A percentile compares a stretch with the other conserved stretches of the same genome.
Evolutionary conservation across 768 basidiomycete species (phyloP).

Genomic region (Rubroboletus pulcherrimus): DNA sequence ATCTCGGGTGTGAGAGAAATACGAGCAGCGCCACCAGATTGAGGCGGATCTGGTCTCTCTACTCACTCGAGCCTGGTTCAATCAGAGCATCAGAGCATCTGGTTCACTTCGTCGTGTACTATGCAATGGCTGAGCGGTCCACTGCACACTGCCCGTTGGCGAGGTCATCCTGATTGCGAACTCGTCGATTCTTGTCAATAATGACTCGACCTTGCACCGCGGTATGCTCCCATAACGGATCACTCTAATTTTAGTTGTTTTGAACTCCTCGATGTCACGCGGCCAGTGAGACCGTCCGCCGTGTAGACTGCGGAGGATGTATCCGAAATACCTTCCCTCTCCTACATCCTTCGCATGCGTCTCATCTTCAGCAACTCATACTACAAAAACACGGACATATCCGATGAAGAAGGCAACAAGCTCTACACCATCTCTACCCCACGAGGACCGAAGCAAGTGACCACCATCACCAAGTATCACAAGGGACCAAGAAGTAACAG

Average conservation of each 20-base stretch:
- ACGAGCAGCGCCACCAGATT: not conserved
- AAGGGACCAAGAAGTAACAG: not conserved
- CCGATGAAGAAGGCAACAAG: slow-evolving; percentile 15
- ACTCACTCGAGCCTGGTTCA: too few relatives aligned
- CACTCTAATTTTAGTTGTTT: slow-evolving; percentile 9
- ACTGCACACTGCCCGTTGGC: not conserved
- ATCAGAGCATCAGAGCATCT: not conserved
- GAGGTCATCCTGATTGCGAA: not conserved
- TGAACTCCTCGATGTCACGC: not conserved
- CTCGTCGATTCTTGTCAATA: not conserved
- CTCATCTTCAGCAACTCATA: slow-evolving; percentile 14
- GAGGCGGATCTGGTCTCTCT: not conserved
- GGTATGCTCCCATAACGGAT: not conserved
- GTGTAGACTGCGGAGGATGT: not conserved
- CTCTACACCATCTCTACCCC: slow-evolving; percentile 19
- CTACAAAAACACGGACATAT: slow-evolving; percentile 19
- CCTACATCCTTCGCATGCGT: slow-evolving; percentile 3
- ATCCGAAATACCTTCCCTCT: not conserved
- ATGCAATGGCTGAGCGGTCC: not conserved
- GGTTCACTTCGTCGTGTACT: not conserved
- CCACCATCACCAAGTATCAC: slow-evolving; percentile 9
- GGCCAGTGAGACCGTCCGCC: not conserved
- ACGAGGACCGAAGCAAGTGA: slow-evolving; percentile 11
- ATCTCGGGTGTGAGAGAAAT: not conserved
- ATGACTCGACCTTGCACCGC: not conserved